Percentiles rank a stretch among this genome's conserved stretches.
These are phyloP conservation scores for Ganoderma meredithae DNA, from an alignment of 1,284 basidiomycete genomes.

Conservation along the genomic window DNA sequence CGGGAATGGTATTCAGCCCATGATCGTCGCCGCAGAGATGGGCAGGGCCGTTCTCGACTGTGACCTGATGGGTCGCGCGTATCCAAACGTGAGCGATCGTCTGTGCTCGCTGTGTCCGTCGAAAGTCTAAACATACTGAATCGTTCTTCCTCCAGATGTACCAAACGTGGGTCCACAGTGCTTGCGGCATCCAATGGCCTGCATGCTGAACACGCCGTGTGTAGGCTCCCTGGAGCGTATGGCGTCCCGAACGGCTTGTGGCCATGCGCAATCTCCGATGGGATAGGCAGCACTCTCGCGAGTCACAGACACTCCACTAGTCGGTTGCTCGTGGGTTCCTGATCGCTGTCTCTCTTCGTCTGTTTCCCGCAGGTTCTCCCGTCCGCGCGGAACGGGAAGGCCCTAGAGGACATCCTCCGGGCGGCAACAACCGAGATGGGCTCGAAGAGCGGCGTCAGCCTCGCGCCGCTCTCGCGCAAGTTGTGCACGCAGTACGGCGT, in stretches of 20 bases:
- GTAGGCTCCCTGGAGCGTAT: slow-evolving; percentile 50
- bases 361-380: slow-evolving; percentile 37
- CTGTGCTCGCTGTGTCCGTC: not conserved
- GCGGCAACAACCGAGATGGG: slow-evolving; percentile 49
- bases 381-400: slow-evolving; percentile 37
- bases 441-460: slow-evolving; percentile 50
- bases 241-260: slow-evolving; percentile 46
- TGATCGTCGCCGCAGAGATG: slow-evolving; percentile 51
- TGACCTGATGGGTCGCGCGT: slow-evolving; percentile 64
- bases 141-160: slow-evolving; percentile 36
- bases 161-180: slow-evolving; percentile 35
- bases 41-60: slow-evolving; percentile 40
- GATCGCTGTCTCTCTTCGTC: not conserved
- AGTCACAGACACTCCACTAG: slow-evolving; percentile 3
- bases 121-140: not conserved
- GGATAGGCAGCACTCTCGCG: slow-evolving; percentile 50
- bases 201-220: not conserved
- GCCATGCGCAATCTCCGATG: slow-evolving; percentile 55
- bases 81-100: slow-evolving; percentile 40
- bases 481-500: slow-evolving; percentile 50
- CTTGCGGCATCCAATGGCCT: not conserved
- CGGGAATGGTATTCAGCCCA: slow-evolving; percentile 62
- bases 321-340: not conserved
- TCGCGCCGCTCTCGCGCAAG: slow-evolving; percentile 46
- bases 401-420: slow-evolving; percentile 43